Evolutionary conservation across 2,329 filamentous ascomycete genomes (phyloP), one percentile per base, ranked within the genome.

Genomic region (Calonectria multiphialidica): DNA sequence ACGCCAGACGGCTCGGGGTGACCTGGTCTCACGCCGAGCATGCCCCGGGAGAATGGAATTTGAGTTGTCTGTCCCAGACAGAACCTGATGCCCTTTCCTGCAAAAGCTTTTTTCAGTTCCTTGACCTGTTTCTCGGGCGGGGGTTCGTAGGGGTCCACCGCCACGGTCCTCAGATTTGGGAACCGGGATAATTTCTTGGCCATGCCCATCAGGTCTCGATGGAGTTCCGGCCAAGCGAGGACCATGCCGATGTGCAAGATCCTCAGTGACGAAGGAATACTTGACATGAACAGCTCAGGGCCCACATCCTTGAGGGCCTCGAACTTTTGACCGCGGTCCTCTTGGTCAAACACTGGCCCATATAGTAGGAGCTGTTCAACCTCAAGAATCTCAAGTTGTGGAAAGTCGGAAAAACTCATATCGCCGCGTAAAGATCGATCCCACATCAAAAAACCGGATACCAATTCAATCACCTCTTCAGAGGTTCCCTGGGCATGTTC

Each of bases 331-430:
- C 42, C 37, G 37, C 78, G 70, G 28, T 76, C 75, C 64, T 76
- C 74, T 16, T 76, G 66, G 7, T 80, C 76, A 10, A 79, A 80
- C 0, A 79, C 77, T 1, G 78, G 78, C 4, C 78, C 78, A 28
- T 80, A 80, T 8, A 80, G 73, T n/a, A 80, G 63, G 9, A 80
- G 68, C 47, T 80, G 78, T 49, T 80, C 78, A 15, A 80, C 75
- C 47, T 80, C 78, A 8, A 80, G 61, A 7, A 80, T 78, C 13
- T 80, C 78, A 1, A 80, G 77, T n/a, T 53, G 70, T 0, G 78
- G 75, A n/a, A 80, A 80, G 49, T 77, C 76, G n/a, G 74, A 68
- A 28, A 80, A 80, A 40, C 70, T 80, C 16, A 72, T 72, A 28
- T 80, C 78, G 0, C 76, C 77, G 7, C 78, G 75, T 7, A 80